phyloP scores from a whole-genome alignment of 2,329 filamentous ascomycete genomes.

The Clarireedia sp. region DNA sequence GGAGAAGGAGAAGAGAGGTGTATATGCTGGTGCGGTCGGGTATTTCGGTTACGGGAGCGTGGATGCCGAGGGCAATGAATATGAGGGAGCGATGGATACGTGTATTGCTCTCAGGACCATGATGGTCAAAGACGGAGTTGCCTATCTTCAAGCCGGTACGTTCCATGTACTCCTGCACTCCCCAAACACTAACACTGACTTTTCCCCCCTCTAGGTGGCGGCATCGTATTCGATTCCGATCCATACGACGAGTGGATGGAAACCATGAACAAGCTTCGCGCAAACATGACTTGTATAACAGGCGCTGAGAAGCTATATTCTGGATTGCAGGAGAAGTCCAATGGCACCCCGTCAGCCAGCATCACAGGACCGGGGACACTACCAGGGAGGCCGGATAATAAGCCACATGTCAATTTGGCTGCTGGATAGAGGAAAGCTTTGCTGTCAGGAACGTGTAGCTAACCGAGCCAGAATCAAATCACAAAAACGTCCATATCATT shows the following conservation, averaged over 20 bases:
- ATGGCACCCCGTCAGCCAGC: not conserved
- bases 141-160: constrained; percentile 76
- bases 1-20: constrained; percentile 85
- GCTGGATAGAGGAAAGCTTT: constrained; percentile 12
- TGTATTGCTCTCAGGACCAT: constrained; percentile 72
- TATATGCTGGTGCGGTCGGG: constrained; percentile 92
- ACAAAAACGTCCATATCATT: too few relatives aligned
- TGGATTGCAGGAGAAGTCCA: constrained; percentile 13
- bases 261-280: constrained; percentile 92
- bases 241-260: constrained; percentile 88
- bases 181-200: not conserved
- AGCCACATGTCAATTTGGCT: constrained; percentile 21
- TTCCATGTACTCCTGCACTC: constrained; percentile 6
- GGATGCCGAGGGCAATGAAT: constrained; percentile 49
- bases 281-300: constrained; percentile 82
- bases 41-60: constrained; percentile 87
- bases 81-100: constrained; percentile 87
- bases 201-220: constrained; percentile 53
- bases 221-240: constrained; percentile 92
- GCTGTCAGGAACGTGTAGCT: too few relatives aligned
- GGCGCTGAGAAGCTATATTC: constrained; percentile 59
- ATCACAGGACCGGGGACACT: not conserved
- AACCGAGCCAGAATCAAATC: too few relatives aligned
- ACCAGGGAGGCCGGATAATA: not conserved
- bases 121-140: constrained; percentile 83